Conservation (phyloP, 306 rosid genomes). For the Prinsepia uniflora region DNA sequence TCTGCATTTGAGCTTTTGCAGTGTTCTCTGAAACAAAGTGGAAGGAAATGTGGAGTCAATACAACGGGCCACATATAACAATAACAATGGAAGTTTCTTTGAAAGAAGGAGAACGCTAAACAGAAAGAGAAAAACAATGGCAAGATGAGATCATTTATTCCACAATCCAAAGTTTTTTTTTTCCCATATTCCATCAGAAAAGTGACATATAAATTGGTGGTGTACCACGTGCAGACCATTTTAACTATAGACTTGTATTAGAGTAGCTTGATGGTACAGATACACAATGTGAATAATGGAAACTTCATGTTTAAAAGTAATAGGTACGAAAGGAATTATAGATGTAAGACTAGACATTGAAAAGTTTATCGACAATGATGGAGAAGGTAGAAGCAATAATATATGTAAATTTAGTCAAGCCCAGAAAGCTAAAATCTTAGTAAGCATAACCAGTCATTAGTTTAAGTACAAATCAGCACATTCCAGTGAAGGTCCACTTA, state of each 20-base stretch:
- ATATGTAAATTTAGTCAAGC: neutral
- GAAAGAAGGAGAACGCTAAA: neutral
- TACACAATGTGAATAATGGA: neutral
- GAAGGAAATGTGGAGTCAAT: conserved; percentile 12
- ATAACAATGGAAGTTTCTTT: neutral
- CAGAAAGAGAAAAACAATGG: neutral
- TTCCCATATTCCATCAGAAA: neutral
- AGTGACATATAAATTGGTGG: neutral
- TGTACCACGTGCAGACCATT: neutral
- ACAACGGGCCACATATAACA: neutral
- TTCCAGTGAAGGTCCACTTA: neutral
- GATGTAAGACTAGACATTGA: neutral
- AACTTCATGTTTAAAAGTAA: neutral
- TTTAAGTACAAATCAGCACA: neutral
- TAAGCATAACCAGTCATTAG: neutral
- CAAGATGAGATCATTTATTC: too few relatives aligned
- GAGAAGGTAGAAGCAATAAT: neutral
- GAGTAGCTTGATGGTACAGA: neutral
- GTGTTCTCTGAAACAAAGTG: conserved; percentile 51
- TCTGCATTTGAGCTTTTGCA: conserved; percentile 71
- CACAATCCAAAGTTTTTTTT: neutral
- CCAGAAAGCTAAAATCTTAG: neutral
- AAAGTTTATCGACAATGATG: neutral
- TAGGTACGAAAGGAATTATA: neutral
- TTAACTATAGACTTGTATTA: neutral